A percentile compares a stretch with the other conserved stretches of the same genome.
These are phyloP conservation scores for Alternaria panax DNA, from an alignment of 2,329 filamentous ascomycete species.

Conservation along the genomic window DNA sequence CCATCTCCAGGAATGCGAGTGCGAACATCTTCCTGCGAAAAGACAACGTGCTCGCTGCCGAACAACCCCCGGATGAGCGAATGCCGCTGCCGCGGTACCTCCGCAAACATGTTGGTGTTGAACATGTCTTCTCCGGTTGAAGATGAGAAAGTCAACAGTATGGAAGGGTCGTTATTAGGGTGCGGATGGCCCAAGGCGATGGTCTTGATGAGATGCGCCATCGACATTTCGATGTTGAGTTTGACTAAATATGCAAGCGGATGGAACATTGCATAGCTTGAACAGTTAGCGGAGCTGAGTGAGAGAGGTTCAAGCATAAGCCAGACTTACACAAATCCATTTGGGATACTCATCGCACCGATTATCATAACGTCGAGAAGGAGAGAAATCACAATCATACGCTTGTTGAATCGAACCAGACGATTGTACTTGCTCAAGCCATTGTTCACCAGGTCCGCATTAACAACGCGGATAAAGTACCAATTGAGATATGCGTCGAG, in stretches of 20 bases:
- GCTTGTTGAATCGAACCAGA: constrained; percentile 36
- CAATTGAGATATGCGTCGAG: constrained; percentile 35
- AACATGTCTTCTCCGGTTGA: neutral
- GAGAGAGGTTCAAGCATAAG: neutral
- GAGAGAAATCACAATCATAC: constrained; percentile 36
- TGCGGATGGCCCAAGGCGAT: constrained; percentile 24
- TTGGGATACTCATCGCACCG: constrained; percentile 53
- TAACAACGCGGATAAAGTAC: constrained; percentile 38
- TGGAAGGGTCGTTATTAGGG: neutral
- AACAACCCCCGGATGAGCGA: constrained; percentile 20
- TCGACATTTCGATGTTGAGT: constrained; percentile 49
- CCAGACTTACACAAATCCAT: constrained; percentile 49
- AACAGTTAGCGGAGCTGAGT: neutral
- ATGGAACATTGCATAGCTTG: constrained; percentile 56
- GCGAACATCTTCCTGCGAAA: neutral
- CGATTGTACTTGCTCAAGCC: constrained; percentile 37
- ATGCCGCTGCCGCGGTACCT: constrained; percentile 9
- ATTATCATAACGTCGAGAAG: constrained; percentile 49
- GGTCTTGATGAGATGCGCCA: constrained; percentile 52
- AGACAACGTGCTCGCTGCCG: neutral
- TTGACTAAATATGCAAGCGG: constrained; percentile 58
- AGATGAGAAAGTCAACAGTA: neutral
- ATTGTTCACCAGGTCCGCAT: constrained; percentile 34
- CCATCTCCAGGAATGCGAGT: constrained; percentile 17
- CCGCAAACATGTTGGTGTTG: constrained; percentile 4